Evolutionary conservation across 164 flowering plant species (phyloP).

Genomic region (Houttuynia cordata): DNA sequence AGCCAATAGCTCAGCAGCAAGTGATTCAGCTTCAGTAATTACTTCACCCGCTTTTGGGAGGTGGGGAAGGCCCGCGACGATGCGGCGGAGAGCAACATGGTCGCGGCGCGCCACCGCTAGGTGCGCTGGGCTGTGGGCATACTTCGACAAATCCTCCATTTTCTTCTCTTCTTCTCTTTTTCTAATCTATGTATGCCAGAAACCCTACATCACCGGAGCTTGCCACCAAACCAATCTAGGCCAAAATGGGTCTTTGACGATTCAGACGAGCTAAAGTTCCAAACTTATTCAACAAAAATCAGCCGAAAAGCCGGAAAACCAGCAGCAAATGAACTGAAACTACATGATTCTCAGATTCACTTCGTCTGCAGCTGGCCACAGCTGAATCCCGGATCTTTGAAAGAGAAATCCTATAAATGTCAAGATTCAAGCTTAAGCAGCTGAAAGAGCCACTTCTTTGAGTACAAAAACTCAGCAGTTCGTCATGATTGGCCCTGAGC

Average conservation of each 20-base stretch:
- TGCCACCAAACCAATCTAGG: neutral
- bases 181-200: no score
- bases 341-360: no score
- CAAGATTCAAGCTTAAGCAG: neutral
- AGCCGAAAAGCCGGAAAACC: no score
- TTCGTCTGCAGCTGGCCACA: no score
- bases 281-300: neutral
- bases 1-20: constrained; percentile 68
- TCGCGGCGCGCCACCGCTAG: constrained; percentile 66
- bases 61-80: constrained; percentile 54
- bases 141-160: constrained; percentile 80
- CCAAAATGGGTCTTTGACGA: neutral
- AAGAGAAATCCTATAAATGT: neutral
- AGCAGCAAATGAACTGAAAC: no score
- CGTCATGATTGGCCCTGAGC: no score
- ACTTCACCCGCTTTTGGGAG: constrained; percentile 82
- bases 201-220: no score
- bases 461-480: neutral
- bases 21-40: constrained; percentile 57
- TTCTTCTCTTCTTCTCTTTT: neutral
- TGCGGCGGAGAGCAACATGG: constrained; percentile 41
- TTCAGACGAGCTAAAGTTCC: neutral
- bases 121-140: constrained; percentile 78
- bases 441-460: neutral
- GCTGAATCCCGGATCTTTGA: neutral